Evolutionary conservation across 2,329 filamentous ascomycete genomes (phyloP), one percentile per base, ranked within the genome.

Genomic region (Monosporascus ibericus): DNA sequence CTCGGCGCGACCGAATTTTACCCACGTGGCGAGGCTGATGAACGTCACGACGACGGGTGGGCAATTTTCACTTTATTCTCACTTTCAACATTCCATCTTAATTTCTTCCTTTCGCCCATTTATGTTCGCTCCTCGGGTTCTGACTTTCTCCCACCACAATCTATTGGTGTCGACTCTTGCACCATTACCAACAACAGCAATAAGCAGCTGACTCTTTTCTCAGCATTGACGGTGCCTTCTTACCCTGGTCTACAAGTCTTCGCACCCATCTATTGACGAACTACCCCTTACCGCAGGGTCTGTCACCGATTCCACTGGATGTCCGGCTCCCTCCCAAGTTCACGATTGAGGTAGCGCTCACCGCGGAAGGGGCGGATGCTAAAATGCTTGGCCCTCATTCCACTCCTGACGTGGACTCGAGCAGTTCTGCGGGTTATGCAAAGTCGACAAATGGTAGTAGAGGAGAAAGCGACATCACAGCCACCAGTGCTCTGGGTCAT

Each of bases 11-110:
- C 77, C 42, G 81, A 90, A 47, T 82, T 94, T 56, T 87, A 88
- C 62, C 82, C 86, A 40, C 77, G 85, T 38, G 94, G 90, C 14
- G 94, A 99, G 70, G 91, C 87, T 22, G 94, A 99, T 65, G 92
- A 96, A 62, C 90, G 95, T 66, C 91, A 96, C 74, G 84, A 90
- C 25, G 92, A 97, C 71, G 92, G 92, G 85, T 94, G 73, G 60
- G 80, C 22, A 30, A 5, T 46, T 30, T 27, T 18, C 14, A 73
- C n/a, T 39, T 9, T 8, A 50, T 49, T 15, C 8, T 38, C 51
- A 5, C 46, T 27, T 7, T 15, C 38, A 34, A 14, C 11, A 18
- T 6, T 22, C 47, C 20, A 52, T 20, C 22, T 18, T 63, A 57
- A 57, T 56, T 55, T 22, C 24, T 24, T n/a, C 46, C 20, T 22